These are phyloP conservation scores for Melastoma candidum DNA, from an alignment of 441 rosid genomes.

Conservation along the genomic window DNA sequence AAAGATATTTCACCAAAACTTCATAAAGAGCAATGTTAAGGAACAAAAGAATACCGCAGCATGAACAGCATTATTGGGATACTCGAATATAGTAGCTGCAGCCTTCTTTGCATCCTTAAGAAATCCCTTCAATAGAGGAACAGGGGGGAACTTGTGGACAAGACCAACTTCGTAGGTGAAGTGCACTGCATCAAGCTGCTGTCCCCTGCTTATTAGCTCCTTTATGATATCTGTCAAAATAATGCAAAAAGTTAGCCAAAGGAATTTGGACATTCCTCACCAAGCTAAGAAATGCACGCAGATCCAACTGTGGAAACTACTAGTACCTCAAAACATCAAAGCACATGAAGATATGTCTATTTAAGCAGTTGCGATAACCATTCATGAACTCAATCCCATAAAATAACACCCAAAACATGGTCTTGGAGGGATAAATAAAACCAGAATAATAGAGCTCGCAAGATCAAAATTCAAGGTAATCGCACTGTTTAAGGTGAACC, in stretches of 20 bases:
- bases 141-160: slow-evolving; percentile 73
- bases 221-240: slow-evolving; percentile 45
- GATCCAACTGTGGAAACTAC: too few species aligned
- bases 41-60: slow-evolving; percentile 44
- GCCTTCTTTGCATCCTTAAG: slow-evolving; percentile 86
- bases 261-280: too few species aligned
- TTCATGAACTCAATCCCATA: too few species aligned
- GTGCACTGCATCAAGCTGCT: slow-evolving; percentile 97
- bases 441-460: too few species aligned
- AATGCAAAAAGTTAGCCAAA: not conserved
- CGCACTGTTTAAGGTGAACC: too few species aligned
- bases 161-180: slow-evolving; percentile 88
- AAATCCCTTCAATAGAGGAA: slow-evolving; percentile 73
- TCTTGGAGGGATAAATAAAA: too few species aligned
- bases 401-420: too few species aligned
- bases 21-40: not conserved
- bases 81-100: slow-evolving; percentile 71
- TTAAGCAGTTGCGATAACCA: too few species aligned
- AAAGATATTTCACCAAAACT: not conserved
- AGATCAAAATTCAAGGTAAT: too few species aligned
- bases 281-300: too few species aligned
- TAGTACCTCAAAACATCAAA: too few species aligned
- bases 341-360: too few species aligned
- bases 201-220: slow-evolving; percentile 82
- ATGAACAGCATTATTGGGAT: slow-evolving; percentile 71